Base-by-base conservation (phyloP, 768 basidiomycete species). In the Pilatotrama ljubarskyi region DNA sequence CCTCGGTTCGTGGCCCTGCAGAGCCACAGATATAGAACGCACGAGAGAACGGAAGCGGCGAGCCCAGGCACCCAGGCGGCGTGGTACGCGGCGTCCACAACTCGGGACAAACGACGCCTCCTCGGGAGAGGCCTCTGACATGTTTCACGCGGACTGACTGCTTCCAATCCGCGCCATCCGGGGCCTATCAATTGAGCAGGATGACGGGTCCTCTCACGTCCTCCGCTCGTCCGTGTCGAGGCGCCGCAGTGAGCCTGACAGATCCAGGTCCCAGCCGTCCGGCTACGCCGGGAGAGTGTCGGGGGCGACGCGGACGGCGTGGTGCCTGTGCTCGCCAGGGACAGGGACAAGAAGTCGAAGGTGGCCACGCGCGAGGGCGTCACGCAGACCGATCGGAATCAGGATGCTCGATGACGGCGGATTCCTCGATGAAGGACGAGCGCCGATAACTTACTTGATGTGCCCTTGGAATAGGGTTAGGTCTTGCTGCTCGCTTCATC, bases 271-370 rank as follows among this genome's bases (percentile, higher is more conserved):
- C n/a, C 15, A 29, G 25, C 9, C 8, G 24, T 17, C 26, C 18
- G 25, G 24, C 36, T 7, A 37, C 24, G 36, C 41, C 51, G 38
- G 51, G 22, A 52, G 29, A 52, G 51, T 24, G 38, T 52, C 51
- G 51, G 51, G 22, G 24, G 51, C 22, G 40, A 17, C 2, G 17
- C 15, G 14, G 24, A 32, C 17, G 41, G 20, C n/a, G 41, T 42
- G 38, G 46, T 48, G 48, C 48, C 48, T 49, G 29, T 26, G 44
- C 35, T 44, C 17, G 8, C 55, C 55, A 55, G 55, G 55, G 37
- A 22, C 55, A 55, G 55, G 55, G 55, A 55, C 55, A 36, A 15
- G 44, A 17, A 37, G 32, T 10, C n/a, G 48, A 5, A 47, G 11
- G 6, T 1, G 22, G 7, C 22, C 22, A 15, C 22, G 8, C 5